Conservation (phyloP, 305 asterid genomes). For the Petunia hybrid region DNA sequence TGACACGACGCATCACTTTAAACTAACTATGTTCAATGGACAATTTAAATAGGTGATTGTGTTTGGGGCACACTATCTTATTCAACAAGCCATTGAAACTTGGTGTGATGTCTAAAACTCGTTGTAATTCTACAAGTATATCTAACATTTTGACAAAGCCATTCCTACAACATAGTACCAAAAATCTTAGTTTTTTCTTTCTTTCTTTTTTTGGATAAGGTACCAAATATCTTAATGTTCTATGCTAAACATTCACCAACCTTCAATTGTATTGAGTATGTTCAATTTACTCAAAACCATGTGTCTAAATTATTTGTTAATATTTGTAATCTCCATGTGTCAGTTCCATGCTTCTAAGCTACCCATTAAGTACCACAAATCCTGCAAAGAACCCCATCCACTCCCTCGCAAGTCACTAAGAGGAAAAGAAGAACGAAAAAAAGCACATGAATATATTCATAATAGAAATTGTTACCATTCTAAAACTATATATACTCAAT, state of each 20-base stretch:
- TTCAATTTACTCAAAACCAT: slow-evolving; percentile 12
- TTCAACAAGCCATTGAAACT: slow-evolving; percentile 23
- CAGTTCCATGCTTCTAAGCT: too few species aligned
- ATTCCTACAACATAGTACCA: neutral
- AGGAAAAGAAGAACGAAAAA: neutral
- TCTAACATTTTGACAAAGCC: slow-evolving; percentile 17
- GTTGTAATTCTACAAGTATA: neutral
- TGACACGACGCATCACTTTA: neutral
- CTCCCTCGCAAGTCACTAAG: too few species aligned
- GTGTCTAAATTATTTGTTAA: neutral
- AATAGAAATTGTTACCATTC: too few species aligned
- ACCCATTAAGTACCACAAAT: neutral
- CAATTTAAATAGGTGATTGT: neutral
- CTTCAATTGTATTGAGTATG: neutral
- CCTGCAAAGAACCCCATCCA: neutral
- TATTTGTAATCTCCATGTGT: neutral
- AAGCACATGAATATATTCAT: neutral
- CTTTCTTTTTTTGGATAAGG: too few species aligned
- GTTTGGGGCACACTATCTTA: neutral
- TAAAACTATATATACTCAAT: too few species aligned
- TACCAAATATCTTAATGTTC: neutral
- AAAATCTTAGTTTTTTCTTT: neutral
- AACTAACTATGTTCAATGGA: neutral
- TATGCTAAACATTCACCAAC: neutral
- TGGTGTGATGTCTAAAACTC: neutral